Percentiles rank a stretch among this genome's conserved stretches.
phyloP scores from a whole-genome alignment of 2,329 filamentous ascomycete genomes.

The Ceratocystis papillata region DNA sequence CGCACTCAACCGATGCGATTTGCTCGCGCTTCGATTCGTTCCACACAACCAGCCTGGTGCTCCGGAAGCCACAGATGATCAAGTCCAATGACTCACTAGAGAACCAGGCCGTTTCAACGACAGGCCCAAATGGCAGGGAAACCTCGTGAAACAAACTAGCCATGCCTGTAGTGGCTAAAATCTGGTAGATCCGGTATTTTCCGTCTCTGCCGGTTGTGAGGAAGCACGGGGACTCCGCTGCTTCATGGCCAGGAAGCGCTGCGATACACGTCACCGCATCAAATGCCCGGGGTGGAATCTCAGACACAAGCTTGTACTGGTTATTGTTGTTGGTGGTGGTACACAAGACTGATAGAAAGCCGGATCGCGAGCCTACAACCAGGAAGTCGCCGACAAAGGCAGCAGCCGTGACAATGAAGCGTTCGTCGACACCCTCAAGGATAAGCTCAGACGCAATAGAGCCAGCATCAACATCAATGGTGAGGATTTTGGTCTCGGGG shows the following conservation, averaged over 20 bases:
- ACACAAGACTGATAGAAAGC: constrained; percentile 36
- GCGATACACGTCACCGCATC: constrained; percentile 61
- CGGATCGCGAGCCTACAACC: constrained; percentile 45
- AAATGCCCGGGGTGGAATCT: constrained; percentile 21
- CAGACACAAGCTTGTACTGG: constrained; percentile 17
- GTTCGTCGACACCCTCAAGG: constrained; percentile 36
- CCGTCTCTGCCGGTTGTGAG: constrained; percentile 69
- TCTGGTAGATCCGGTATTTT: constrained; percentile 54
- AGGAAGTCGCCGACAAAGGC: constrained; percentile 35
- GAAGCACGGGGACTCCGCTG: constrained; percentile 37
- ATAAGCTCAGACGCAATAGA: constrained; percentile 29
- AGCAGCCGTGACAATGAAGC: constrained; percentile 42
- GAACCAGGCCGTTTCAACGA: constrained; percentile 64
- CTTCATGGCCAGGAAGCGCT: constrained; percentile 33
- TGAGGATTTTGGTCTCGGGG: constrained; percentile 36
- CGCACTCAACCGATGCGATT: constrained; percentile 64
- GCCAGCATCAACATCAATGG: constrained; percentile 31
- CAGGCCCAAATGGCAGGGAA: constrained; percentile 58
- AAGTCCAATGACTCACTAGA: constrained; percentile 40
- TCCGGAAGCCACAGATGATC: constrained; percentile 68
- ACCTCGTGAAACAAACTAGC: constrained; percentile 52
- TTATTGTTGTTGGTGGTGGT: constrained; percentile 16
- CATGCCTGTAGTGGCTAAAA: constrained; percentile 28
- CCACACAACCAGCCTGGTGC: constrained; percentile 70
- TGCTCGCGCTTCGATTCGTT: constrained; percentile 62